Base-by-base conservation (phyloP, 164 flowering plant species). In the Echeveria elegans region DNA sequence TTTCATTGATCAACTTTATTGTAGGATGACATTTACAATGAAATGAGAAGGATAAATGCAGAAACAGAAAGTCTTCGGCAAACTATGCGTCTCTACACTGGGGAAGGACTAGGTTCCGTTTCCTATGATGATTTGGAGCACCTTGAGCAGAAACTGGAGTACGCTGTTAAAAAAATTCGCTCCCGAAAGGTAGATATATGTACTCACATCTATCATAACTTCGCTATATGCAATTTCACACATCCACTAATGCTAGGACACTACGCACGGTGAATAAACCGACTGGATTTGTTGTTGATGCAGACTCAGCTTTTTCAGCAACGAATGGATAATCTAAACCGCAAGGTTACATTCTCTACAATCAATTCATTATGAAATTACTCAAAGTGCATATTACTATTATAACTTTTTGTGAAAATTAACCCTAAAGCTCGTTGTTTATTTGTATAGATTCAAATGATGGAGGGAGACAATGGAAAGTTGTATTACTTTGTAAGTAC, bases 111-210 rank as follows among this genome's bases (percentile, higher is more conserved):
- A 62, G 63, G 60, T 32, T 69, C 76, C 10, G 47, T 68, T 19
- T 75, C 70, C 16, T 66, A 29, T 18, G 78, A 71, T 28, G 81
- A 76, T 29, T 63, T 80, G 41, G 68, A 41, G 31, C 69, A 66
- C 19, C 81, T 80, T 28, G 83, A 80, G 38, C 72, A 76, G 8
- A 70, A 78, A 53, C 73, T 80, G 21, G 79, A 78, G 40, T 60
- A 16, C 36, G 74, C 81, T 2, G 71, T 76, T 34, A 36, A 50
- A 65, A 80, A 74, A 61, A 76, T 80, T 65, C 78, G 83, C 45
- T 69, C 73, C 3, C 70, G 83, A 23, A 80, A 80, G 79, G 83
- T n/a, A n/a, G n/a, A n/a, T n/a, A n/a, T n/a, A n/a, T n/a, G n/a
- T n/a, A n/a, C n/a, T 72, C n/a, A n/a, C n/a, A n/a, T n/a, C n/a